Evolutionary conservation across 768 basidiomycete genomes (phyloP).

Genomic region (Suillus cothurnatus): DNA sequence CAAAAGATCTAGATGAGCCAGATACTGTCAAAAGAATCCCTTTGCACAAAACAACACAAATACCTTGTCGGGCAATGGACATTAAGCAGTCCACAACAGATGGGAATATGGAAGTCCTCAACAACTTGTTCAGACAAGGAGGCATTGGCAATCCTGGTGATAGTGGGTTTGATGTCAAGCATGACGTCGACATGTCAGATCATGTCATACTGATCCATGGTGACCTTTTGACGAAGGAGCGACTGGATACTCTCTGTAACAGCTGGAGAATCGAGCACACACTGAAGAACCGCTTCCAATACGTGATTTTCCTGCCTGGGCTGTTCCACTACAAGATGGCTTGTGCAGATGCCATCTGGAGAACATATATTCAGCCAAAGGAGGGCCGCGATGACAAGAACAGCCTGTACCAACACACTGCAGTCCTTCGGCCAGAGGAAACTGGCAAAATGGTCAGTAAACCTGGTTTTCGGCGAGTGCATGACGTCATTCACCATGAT

Average conservation of each 20-base stretch:
- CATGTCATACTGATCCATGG: conserved; percentile 23
- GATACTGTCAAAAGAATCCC: too few relatives aligned
- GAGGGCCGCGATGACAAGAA: neutral
- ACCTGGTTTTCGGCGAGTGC: conserved; percentile 31
- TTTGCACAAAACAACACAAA: conserved; percentile 19
- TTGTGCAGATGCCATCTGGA: conserved; percentile 19
- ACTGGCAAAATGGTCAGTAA: conserved; percentile 33
- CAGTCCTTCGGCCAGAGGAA: conserved; percentile 29
- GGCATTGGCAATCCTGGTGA: neutral
- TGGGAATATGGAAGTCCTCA: conserved; percentile 21
- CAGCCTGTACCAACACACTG: conserved; percentile 16
- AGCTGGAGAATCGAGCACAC: conserved; percentile 26
- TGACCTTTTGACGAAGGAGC: conserved; percentile 26
- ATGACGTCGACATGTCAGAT: conserved; percentile 11
- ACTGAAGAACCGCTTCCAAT: conserved; percentile 31
- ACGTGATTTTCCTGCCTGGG: conserved; percentile 37
- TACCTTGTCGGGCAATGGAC: conserved; percentile 24
- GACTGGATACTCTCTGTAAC: conserved; percentile 16
- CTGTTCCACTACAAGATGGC: conserved; percentile 37
- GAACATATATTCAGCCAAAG: conserved; percentile 15
- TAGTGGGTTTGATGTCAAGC: neutral
- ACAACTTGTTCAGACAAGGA: conserved; percentile 7
- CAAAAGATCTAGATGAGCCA: too few relatives aligned
- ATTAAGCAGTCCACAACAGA: conserved; percentile 23
- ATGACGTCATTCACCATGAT: neutral